Base-by-base conservation (phyloP, 352 stramenopile species). In the Phytophthora rubi region DNA sequence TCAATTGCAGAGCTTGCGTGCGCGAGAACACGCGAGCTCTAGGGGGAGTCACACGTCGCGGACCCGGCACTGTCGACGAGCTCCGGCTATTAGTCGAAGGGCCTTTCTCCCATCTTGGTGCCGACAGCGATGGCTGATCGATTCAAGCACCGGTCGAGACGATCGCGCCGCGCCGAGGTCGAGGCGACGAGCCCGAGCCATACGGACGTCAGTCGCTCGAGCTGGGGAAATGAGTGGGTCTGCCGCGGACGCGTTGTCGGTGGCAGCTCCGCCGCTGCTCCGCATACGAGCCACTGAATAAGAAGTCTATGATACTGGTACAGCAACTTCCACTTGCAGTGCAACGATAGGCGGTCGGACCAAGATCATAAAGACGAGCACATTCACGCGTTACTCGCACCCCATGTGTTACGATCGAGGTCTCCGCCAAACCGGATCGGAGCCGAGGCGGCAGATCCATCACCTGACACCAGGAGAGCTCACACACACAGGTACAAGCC, bases 281-380 rank as follows among this genome's bases (percentile, higher is more conserved):
- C 35, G 35, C 60, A 65, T 59, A 70, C 62, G 49, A 61, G 30
- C 53, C 55, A 55, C 42, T 16, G 60, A 73, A 66, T 70, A 77
- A 71, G 65, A 77, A 71, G 52, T 73, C 49, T 16, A 51, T 4
- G 35, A 42, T 30, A 47, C 60, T 49, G 33, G 33, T 9, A 26
- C 39, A 47, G 13, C 13, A 47, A 39, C 33, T 15, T 55, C 32
- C 62, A 63, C 45, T 32, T 47, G 45, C n/a, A 51, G 55, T 56
- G 49, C 55, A 65, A 67, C 53, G 39, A 58, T 56, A 37, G 26
- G 15, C 52, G 15, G 18, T 21, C 54, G 18, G 21, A 21, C 47
- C 23, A 56, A 53, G 64, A 73, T 70, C 65, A 73, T 59, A 70
- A 73, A 63, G 65, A 77, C 64, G 69, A 76, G 64, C 59, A 76